Conservation (phyloP, 2,329 filamentous ascomycete species). For the Fusarium clavum region DNA sequence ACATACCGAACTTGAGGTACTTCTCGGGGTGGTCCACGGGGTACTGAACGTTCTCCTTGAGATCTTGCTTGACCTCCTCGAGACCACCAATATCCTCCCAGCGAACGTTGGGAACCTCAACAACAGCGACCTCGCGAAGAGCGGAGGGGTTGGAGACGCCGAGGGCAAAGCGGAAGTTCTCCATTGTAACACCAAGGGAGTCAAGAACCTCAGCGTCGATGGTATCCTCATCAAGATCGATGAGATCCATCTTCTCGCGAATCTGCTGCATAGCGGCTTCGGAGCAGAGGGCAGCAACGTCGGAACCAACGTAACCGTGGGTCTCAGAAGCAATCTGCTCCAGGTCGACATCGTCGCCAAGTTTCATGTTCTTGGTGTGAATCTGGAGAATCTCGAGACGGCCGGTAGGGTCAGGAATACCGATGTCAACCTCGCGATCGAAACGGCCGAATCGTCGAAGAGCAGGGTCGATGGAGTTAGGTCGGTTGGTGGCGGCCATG, state of each 20-base stretch:
- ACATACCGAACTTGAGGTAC: slow-evolving; percentile 99
- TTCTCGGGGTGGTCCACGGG: slow-evolving; percentile 99
- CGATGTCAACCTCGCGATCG: slow-evolving; percentile 98
- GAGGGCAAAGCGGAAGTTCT: slow-evolving; percentile 99
- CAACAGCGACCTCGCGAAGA: slow-evolving; percentile 97
- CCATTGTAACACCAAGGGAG: slow-evolving; percentile 98
- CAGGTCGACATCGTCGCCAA: slow-evolving; percentile 94
- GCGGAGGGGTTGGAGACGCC: slow-evolving; percentile 99
- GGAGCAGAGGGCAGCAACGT: slow-evolving; percentile 97
- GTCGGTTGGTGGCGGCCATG: slow-evolving; percentile 98
- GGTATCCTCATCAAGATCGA: slow-evolving; percentile 98
- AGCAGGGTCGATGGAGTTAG: slow-evolving; percentile 98
- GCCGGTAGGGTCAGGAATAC: slow-evolving; percentile 96
- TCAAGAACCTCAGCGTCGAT: slow-evolving; percentile 99
- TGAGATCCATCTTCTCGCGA: slow-evolving; percentile 99
- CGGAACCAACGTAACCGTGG: slow-evolving; percentile 98
- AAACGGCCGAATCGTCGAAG: slow-evolving; percentile 98
- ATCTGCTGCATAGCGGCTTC: slow-evolving; percentile 99
- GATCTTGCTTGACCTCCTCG: slow-evolving; percentile 98
- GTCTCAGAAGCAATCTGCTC: slow-evolving; percentile 98
- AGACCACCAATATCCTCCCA: slow-evolving; percentile 99
- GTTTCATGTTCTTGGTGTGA: slow-evolving; percentile 99
- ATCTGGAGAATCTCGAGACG: slow-evolving; percentile 99
- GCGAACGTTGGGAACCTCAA: slow-evolving; percentile 98
- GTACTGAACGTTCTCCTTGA: slow-evolving; percentile 98